Conservation (phyloP, 2,329 filamentous ascomycete genomes). For the Neoarthrinium moseri region DNA sequence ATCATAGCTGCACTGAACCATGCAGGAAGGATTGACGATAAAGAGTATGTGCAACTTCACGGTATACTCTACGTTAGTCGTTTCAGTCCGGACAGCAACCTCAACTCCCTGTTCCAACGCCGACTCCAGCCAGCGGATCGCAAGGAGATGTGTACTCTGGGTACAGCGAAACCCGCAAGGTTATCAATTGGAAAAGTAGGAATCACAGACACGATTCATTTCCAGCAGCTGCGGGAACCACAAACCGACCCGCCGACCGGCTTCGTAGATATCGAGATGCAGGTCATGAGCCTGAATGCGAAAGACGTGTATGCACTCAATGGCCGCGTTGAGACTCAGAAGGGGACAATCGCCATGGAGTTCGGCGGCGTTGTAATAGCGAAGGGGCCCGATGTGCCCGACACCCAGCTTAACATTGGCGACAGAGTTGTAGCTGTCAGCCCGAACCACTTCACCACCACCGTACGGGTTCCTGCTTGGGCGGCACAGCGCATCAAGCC, state of each 20-base stretch:
- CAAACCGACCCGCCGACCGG: slow-evolving; percentile 1
- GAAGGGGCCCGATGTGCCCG: slow-evolving; percentile 13
- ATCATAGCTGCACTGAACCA: no score
- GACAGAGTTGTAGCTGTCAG: slow-evolving; percentile 22
- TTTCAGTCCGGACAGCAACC: slow-evolving; percentile 15
- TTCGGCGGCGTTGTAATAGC: slow-evolving; percentile 23
- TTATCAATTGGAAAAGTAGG: slow-evolving; percentile 13
- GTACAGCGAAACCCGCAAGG: slow-evolving; percentile 5
- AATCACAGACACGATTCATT: slow-evolving; percentile 17
- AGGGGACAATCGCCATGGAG: slow-evolving; percentile 17
- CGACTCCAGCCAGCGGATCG: neutral
- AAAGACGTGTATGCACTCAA: slow-evolving; percentile 24
- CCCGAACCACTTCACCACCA: no score
- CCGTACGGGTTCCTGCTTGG: no score
- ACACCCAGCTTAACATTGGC: slow-evolving; percentile 7
- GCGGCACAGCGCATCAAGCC: slow-evolving; percentile 18
- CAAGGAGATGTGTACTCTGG: neutral
- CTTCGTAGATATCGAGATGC: slow-evolving; percentile 11
- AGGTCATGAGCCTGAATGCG: slow-evolving; percentile 19
- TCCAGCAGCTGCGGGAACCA: slow-evolving; percentile 14
- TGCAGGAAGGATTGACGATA: no score
- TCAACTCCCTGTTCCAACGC: slow-evolving; percentile 20
- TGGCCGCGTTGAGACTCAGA: slow-evolving; percentile 24
- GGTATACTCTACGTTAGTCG: slow-evolving; percentile 19
- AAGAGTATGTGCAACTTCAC: neutral